phyloP scores from a whole-genome alignment of 2,329 filamentous ascomycete genomes.

The Cryphonectria naterciae region DNA sequence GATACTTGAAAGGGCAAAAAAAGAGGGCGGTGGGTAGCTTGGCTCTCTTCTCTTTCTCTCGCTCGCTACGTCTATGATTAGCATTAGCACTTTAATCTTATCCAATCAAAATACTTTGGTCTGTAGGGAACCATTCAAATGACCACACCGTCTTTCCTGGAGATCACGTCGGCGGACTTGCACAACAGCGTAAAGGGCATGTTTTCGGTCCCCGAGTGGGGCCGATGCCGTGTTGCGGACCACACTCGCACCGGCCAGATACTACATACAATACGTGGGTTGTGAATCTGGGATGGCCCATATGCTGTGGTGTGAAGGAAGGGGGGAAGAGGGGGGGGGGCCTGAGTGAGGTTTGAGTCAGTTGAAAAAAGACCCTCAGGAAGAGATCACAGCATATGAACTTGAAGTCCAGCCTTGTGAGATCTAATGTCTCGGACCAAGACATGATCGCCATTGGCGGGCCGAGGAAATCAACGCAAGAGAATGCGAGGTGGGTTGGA shows the following conservation, averaged over 20 bases:
- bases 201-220: constrained; percentile 13
- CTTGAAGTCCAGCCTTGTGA: background rate
- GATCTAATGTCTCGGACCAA: constrained; percentile 13
- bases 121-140: background rate
- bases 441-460: constrained; percentile 12
- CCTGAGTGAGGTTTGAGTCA: background rate
- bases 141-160: background rate
- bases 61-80: background rate
- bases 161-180: background rate
- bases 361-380: background rate
- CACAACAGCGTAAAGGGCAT: background rate
- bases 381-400: background rate
- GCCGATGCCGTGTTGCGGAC: background rate
- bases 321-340: too few relatives aligned
- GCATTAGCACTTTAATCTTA: background rate
- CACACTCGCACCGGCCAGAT: background rate
- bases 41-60: background rate
- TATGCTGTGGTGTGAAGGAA: background rate
- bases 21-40: background rate
- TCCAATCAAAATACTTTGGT: background rate
- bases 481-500: constrained; percentile 10
- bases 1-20: background rate
- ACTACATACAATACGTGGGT: background rate
- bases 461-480: background rate
- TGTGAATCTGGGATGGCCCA: background rate